Conservation (phyloP, 768 basidiomycete species). For the Gautieria morchelliformis region DNA sequence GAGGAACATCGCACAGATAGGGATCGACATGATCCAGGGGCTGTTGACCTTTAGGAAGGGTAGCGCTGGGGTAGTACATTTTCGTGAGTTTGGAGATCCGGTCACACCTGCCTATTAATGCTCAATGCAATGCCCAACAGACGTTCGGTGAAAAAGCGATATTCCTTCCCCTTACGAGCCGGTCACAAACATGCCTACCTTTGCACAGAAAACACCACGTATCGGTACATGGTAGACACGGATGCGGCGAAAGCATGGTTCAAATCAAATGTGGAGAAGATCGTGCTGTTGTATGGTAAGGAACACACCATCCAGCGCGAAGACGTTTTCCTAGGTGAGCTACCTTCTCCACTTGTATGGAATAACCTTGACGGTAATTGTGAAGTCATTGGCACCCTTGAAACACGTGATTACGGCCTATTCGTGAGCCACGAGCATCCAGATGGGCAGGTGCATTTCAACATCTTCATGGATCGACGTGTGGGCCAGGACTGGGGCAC, state of each 20-base stretch:
- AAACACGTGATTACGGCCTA: slow-evolving; percentile 61
- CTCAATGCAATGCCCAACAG: slow-evolving; percentile 20
- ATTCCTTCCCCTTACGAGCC: slow-evolving; percentile 48
- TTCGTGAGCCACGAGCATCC: slow-evolving; percentile 68
- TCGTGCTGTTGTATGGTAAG: slow-evolving; percentile 45
- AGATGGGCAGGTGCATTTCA: slow-evolving; percentile 59
- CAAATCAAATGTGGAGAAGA: slow-evolving; percentile 51
- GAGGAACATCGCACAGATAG: slow-evolving; percentile 47
- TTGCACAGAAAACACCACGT: slow-evolving; percentile 60
- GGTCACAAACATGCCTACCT: slow-evolving; percentile 61
- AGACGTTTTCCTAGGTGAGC: slow-evolving; percentile 28
- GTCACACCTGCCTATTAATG: background rate
- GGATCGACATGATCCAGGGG: slow-evolving; percentile 44
- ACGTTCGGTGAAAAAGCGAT: slow-evolving; percentile 39
- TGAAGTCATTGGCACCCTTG: slow-evolving; percentile 59
- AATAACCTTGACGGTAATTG: slow-evolving; percentile 5
- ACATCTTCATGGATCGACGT: slow-evolving; percentile 44
- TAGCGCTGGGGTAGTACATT: slow-evolving; percentile 20
- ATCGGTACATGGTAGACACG: slow-evolving; percentile 54
- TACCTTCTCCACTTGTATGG: background rate
- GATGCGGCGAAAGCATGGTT: slow-evolving; percentile 68
- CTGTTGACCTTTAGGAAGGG: slow-evolving; percentile 31
- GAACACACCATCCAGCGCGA: slow-evolving; percentile 26
- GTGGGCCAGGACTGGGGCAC: slow-evolving; percentile 63
- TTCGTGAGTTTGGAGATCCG: slow-evolving; percentile 25